A percentile compares a stretch with the other conserved stretches of the same genome.
Evolutionary conservation across 2,329 filamentous ascomycete genomes (phyloP).

Genomic region (Botrytis sinoallii): DNA sequence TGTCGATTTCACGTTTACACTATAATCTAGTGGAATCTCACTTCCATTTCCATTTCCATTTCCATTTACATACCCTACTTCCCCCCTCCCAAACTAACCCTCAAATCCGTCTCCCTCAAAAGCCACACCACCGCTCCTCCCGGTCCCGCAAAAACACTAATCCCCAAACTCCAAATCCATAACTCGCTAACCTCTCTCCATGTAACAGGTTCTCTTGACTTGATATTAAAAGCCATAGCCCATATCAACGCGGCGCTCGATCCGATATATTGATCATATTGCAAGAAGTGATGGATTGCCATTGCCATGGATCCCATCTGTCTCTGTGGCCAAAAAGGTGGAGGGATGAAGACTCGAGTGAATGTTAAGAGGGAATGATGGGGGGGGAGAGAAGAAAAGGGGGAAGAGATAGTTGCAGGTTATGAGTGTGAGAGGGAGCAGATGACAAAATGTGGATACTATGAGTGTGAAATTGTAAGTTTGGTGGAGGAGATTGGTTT

Average conservation of each 20-base stretch:
- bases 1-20: too few relatives aligned
- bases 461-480: not conserved
- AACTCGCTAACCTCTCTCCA: rapidly evolving
- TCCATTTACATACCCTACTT: too few relatives aligned
- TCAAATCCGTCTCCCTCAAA: not conserved
- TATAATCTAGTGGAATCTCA: not conserved
- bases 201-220: not conserved
- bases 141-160: not conserved
- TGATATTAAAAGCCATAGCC: not conserved
- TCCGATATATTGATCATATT: not conserved
- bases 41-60: too few relatives aligned
- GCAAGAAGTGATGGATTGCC: not conserved
- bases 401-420: not conserved
- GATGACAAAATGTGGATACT: not conserved
- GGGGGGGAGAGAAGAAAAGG: not conserved
- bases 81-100: too few relatives aligned
- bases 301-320: not conserved
- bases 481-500: not conserved
- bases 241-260: not conserved
- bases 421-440: not conserved
- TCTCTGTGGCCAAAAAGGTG: not conserved
- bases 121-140: not conserved
- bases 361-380: not conserved
- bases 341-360: not conserved
- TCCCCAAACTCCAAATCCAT: not conserved